Base-by-base conservation (phyloP, 2,329 filamentous ascomycete species). In the Nemania sp. region DNA sequence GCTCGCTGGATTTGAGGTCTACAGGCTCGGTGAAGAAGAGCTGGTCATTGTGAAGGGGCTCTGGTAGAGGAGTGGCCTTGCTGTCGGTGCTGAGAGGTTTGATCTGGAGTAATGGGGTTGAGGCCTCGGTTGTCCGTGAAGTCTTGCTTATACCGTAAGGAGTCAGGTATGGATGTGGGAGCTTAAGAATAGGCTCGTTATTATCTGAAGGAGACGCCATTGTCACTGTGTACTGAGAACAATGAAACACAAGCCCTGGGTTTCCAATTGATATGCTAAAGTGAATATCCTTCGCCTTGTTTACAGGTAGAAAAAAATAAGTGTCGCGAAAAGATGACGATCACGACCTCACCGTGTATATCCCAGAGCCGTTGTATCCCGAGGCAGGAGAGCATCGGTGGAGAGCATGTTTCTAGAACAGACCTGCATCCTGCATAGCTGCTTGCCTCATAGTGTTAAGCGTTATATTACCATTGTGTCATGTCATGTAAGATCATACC, bases 91-190 rank as follows among this genome's bases (percentile, higher is more conserved):
- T 54, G 62, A 73, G 71, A 24, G 76, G 51, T 70, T 74, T 73
- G 53, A 85, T 73, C 66, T 79, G 80, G 73, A 81, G 81, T 51
- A 81, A 77, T 15, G 75, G 71, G 11, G 74, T 62, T 20, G 75
- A 69, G 10, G 70, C 65, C 27, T 77, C 75, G 35, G 68, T 67
- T 15, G 68, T 70, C 45, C 73, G 74, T n/a, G 70, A 70, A n/a
- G 76, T 75, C 67, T 79, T 80, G 61, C 78, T 76, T 49, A 85
- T 73, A 8, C 78, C 73, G 75, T 85, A 86, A 61, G 84, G 80
- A 43, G 82, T 81, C 47, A 81, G 79, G 75, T 85, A 85, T 1
- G 84, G 84, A 71, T 86, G 82, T 62, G 84, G 84, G 41, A 86
- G 83, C 78, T 82, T 83, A 72, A 86, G 74, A 63, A 84, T 73